Conservation (phyloP, 768 basidiomycete genomes). For the Tylopilus intermedius region DNA sequence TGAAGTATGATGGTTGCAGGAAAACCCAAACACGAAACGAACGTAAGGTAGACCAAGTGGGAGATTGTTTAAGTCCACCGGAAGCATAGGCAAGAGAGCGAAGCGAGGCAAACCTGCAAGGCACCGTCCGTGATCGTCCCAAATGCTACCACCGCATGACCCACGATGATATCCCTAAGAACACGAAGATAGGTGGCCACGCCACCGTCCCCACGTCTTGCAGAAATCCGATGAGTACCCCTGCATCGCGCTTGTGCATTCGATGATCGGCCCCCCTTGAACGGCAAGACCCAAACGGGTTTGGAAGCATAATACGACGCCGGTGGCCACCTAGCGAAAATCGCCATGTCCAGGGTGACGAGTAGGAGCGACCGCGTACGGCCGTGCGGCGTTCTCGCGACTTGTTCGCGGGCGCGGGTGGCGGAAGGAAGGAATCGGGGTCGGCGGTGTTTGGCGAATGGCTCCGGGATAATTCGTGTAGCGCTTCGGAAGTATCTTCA, state of each 20-base stretch:
- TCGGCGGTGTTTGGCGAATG: slow-evolving; percentile 1
- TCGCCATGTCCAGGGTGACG: slow-evolving; percentile 21
- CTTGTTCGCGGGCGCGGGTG: slow-evolving; percentile 15
- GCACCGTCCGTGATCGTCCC: background rate
- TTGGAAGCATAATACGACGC: slow-evolving; percentile 22
- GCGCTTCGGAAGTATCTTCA: slow-evolving; percentile 4
- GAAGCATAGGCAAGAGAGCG: background rate
- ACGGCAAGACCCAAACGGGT: slow-evolving; percentile 12
- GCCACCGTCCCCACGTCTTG: slow-evolving; percentile 32
- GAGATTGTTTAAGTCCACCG: background rate
- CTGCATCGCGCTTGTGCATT: slow-evolving; percentile 16
- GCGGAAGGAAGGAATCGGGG: slow-evolving; percentile 15
- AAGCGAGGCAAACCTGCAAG: background rate
- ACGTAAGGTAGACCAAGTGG: background rate
- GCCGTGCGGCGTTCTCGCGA: slow-evolving; percentile 5
- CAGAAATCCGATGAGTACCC: slow-evolving; percentile 27
- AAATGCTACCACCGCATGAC: slow-evolving; percentile 21
- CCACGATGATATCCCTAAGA: slow-evolving; percentile 34
- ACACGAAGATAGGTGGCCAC: slow-evolving; percentile 34
- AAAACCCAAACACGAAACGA: background rate
- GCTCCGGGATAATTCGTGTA: slow-evolving; percentile 10
- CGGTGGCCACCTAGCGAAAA: slow-evolving; percentile 23
- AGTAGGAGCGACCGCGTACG: slow-evolving; percentile 14
- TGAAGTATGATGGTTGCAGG: background rate
- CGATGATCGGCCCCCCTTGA: slow-evolving; percentile 4